Evolutionary conservation across 2,329 filamentous ascomycete genomes (phyloP).

Genomic region (Neurospora crassa): DNA sequence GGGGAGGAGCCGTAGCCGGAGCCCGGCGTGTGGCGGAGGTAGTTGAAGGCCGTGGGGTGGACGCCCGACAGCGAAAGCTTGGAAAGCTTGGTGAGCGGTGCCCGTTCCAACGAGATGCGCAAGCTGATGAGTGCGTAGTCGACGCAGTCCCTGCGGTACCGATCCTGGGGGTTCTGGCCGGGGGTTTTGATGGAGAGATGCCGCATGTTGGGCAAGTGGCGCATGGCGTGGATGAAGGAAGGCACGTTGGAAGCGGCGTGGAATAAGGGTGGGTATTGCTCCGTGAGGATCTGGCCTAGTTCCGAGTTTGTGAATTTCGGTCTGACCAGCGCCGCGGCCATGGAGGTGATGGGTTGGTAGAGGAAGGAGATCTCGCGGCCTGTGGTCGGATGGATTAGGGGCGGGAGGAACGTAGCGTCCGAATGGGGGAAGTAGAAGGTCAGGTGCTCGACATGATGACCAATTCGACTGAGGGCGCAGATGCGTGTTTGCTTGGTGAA

Average conservation of each 20-base stretch:
- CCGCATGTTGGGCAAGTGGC: constrained; percentile 56
- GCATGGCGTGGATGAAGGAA: constrained; percentile 69
- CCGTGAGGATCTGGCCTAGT: constrained; percentile 70
- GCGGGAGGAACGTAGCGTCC: constrained; percentile 70
- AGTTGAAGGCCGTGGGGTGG: constrained; percentile 66
- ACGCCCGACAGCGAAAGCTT: constrained; percentile 65
- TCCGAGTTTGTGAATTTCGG: constrained; percentile 75
- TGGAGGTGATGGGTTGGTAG: constrained; percentile 67
- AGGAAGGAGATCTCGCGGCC: constrained; percentile 72
- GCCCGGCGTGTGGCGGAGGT: constrained; percentile 64
- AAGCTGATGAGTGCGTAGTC: constrained; percentile 86
- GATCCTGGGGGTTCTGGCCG: constrained; percentile 56
- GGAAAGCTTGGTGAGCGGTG: constrained; percentile 53
- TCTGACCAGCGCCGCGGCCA: constrained; percentile 48
- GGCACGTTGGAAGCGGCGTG: constrained; percentile 82
- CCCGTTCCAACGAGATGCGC: constrained; percentile 71
- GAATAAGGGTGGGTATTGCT: constrained; percentile 82
- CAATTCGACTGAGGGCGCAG: constrained; percentile 66
- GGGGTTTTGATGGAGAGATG: constrained; percentile 72
- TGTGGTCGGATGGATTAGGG: constrained; percentile 68
- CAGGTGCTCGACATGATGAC: constrained; percentile 67
- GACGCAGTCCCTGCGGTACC: constrained; percentile 67
- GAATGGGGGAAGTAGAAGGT: constrained; percentile 71
- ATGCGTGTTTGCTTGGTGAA: constrained; percentile 68
- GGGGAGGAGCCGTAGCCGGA: constrained; percentile 68